Evolutionary conservation across 805 yeast species (phyloP).

Genomic region (Kodamaea fukazawae): DNA sequence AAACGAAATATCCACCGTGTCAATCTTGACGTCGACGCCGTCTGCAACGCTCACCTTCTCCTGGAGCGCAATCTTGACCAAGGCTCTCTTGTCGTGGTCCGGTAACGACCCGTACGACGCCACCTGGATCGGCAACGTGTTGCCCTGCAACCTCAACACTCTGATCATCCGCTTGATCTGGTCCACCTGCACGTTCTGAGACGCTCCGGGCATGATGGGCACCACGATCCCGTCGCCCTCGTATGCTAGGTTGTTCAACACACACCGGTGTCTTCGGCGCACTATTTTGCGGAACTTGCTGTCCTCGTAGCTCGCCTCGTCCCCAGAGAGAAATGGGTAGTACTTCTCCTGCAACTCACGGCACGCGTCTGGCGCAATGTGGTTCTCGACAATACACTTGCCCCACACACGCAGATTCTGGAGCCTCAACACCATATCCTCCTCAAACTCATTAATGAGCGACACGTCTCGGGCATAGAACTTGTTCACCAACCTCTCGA

Average conservation of each 20-base stretch:
- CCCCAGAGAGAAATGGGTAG: conserved; percentile 33
- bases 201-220: conserved; percentile 21
- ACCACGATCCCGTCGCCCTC: conserved; percentile 29
- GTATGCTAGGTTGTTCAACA: conserved; percentile 13
- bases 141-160: conserved; percentile 26
- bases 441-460: background rate
- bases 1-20: conserved; percentile 23
- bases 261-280: background rate
- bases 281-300: conserved; percentile 2
- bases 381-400: conserved; percentile 19
- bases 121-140: conserved; percentile 30
- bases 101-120: conserved; percentile 13
- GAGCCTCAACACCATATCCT: conserved; percentile 3
- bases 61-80: conserved; percentile 11
- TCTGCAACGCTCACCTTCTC: conserved; percentile 1
- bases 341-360: conserved; percentile 13
- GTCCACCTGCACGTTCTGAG: conserved; percentile 16
- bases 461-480: background rate
- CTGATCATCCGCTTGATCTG: conserved; percentile 21
- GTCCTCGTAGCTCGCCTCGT: conserved; percentile 20
- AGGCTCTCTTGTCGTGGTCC: conserved; percentile 13
- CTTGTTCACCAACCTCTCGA: background rate
- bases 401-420: conserved; percentile 24
- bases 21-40: conserved; percentile 9
- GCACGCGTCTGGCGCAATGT: conserved; percentile 9